Conservation (phyloP, 495 filamentous ascomycete genomes). For the Trichocladium uniseriatum region DNA sequence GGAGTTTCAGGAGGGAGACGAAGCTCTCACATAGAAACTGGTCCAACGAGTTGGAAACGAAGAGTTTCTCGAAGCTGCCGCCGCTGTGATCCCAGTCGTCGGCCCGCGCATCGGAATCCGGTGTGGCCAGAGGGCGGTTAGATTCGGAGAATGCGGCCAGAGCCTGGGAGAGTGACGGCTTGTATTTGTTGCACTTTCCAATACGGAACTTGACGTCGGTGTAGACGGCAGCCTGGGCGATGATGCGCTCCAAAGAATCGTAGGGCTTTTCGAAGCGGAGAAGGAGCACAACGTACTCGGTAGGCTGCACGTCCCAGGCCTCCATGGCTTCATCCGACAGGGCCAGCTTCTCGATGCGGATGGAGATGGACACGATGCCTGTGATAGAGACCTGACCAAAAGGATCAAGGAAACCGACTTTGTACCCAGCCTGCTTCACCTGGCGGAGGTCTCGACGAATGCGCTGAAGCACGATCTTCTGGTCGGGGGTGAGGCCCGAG, state of each 20-base stretch:
- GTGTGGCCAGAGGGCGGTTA: background rate
- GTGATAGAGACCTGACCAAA: conserved; percentile 29
- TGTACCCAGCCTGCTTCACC: conserved; percentile 61
- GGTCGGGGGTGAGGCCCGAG: background rate
- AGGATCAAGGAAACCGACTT: conserved; percentile 53
- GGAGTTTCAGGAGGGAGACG: conserved; percentile 50
- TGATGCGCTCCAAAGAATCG: conserved; percentile 34
- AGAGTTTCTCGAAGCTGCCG: conserved; percentile 40
- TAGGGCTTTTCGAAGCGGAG: conserved; percentile 59
- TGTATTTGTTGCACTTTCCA: conserved; percentile 46
- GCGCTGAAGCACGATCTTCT: conserved; percentile 15
- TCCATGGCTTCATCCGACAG: conserved; percentile 68
- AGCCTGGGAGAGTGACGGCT: conserved; percentile 44
- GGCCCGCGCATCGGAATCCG: background rate
- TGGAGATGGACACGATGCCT: conserved; percentile 53
- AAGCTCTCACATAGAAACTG: conserved; percentile 63
- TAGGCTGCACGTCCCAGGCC: conserved; percentile 61
- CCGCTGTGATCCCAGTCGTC: background rate
- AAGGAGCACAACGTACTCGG: conserved; percentile 69
- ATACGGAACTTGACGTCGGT: conserved; percentile 31
- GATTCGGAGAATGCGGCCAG: conserved; percentile 40
- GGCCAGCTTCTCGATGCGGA: conserved; percentile 58
- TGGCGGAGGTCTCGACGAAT: conserved; percentile 55
- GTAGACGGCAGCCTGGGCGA: background rate
- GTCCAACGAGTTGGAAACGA: conserved; percentile 66